Percentiles rank a stretch among this genome's conserved stretches.
Evolutionary conservation across 116 monocot genomes (phyloP).

Genomic region (Cymodocea nodosa): DNA sequence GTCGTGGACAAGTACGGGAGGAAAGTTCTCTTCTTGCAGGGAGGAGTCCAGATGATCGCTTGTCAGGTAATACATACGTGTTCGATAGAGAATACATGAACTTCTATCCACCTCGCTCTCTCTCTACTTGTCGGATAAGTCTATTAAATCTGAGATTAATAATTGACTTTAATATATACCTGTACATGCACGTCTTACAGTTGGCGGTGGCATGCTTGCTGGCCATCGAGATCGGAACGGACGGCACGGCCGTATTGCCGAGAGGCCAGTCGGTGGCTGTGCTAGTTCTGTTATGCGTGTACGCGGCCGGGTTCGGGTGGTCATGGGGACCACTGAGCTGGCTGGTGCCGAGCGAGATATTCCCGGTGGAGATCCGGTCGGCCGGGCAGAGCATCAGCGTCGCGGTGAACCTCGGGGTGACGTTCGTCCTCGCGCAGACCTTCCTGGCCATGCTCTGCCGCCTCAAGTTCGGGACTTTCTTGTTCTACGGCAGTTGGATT

Average conservation of each 20-base stretch:
- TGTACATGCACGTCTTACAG: background rate
- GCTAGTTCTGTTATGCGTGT: conserved; percentile 24
- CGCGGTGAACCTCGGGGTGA: conserved; percentile 17
- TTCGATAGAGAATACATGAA: too few species aligned
- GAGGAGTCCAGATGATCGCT: conserved; percentile 14
- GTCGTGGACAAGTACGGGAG: conserved; percentile 33
- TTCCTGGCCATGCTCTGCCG: conserved; percentile 43
- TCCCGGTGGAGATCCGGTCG: conserved; percentile 39
- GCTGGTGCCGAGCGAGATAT: conserved; percentile 49
- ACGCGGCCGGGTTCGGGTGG: conserved; percentile 25
- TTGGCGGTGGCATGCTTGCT: conserved; percentile 26
- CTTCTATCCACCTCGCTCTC: too few species aligned
- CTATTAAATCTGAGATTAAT: too few species aligned
- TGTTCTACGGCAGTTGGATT: conserved; percentile 33
- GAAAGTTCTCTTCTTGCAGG: conserved; percentile 13
- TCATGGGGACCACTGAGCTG: conserved; percentile 55
- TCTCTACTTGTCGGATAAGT: too few species aligned
- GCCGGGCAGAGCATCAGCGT: conserved; percentile 32
- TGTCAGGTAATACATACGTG: conserved; percentile 4
- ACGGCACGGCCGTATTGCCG: conserved; percentile 4
- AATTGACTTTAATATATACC: too few species aligned
- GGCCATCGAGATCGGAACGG: conserved; percentile 6
- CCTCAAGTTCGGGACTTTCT: conserved; percentile 34
- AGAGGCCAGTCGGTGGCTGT: conserved; percentile 3
- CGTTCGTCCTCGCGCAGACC: conserved; percentile 24